Conservation (phyloP, 179 eudicot species). For the Beta lomatogona region DNA sequence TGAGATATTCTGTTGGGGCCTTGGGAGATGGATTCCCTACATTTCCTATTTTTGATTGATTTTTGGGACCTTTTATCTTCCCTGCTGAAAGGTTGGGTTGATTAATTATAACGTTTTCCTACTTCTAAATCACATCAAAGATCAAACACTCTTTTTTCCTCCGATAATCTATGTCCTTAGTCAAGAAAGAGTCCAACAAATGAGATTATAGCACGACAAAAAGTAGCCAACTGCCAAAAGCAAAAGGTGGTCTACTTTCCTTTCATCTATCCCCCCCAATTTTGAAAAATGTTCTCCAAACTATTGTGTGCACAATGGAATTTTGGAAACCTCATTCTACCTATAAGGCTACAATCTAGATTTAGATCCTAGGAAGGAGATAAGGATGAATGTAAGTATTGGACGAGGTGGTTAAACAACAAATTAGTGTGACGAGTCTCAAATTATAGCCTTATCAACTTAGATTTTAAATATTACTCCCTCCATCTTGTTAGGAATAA, state of each 20-base stretch:
- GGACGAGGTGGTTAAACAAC: no score
- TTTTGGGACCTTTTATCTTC: background rate
- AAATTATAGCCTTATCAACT: no score
- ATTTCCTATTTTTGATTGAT: background rate
- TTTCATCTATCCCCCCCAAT: background rate
- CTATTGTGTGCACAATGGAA: background rate
- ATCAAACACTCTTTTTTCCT: background rate
- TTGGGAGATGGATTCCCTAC: background rate
- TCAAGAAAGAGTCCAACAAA: slow-evolving; percentile 12
- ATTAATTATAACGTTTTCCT: background rate
- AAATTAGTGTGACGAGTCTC: no score
- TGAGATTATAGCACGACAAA: background rate
- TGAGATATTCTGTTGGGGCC: slow-evolving; percentile 7
- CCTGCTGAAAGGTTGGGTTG: background rate
- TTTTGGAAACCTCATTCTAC: background rate
- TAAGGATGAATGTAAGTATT: no score
- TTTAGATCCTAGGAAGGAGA: no score
- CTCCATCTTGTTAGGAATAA: no score
- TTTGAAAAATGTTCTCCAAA: background rate
- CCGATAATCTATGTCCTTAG: background rate
- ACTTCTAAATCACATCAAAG: slow-evolving; percentile 2
- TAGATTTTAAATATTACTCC: no score
- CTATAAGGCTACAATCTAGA: background rate
- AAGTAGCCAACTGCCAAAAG: background rate
- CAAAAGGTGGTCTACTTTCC: background rate